Base-by-base conservation (phyloP, 805 yeast species). In the Metschnikowia similis region DNA sequence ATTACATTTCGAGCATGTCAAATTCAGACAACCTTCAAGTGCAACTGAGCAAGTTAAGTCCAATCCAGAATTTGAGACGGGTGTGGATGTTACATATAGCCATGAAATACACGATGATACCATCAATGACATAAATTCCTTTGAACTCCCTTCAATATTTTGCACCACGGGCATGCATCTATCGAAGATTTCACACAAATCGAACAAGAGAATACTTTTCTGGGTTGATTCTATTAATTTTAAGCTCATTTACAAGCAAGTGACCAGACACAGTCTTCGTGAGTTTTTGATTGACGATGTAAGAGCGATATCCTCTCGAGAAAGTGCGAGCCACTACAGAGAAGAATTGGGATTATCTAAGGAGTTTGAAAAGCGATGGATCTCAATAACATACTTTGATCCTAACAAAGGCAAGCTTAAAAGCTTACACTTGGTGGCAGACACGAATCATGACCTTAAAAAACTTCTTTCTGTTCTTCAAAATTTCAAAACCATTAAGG, bases 381-480 rank as follows among this genome's bases (percentile, higher is more conserved):
- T 89, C 0, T 84, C 96, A 0, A 79, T 92, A 31, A 81, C 89
- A 10, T 92, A 89, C 62, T 79, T 75, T 49, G 77, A 81, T 54
- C 74, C 77, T 6, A 72, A 79, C 6, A 82, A 78, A 48, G 74
- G 79, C 46, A 87, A 85, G 62, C 70, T 89, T 41, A 87, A 89
- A 58, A 87, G 91, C 0, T 65, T 94, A 47, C 97, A 92, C 66
- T 66, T 90, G 13, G 81, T 91, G 8, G 90, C 96, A 0, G 86
- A 57, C 52, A 77, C 56, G 72, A 89, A 62, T 60, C 84, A 71
- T 31, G 82, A 88, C 31, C 64, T 87, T 14, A 74, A 74, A 40
- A 76, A 79, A 35, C 66, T 90, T 11, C 79, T 80, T 1, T 69
- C 70, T 35, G 78, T 82, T 46, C 74, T 91, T 48, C 75, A 79